Conservation (phyloP, 1,139 yeast species). For the Suhomyces taliae region DNA sequence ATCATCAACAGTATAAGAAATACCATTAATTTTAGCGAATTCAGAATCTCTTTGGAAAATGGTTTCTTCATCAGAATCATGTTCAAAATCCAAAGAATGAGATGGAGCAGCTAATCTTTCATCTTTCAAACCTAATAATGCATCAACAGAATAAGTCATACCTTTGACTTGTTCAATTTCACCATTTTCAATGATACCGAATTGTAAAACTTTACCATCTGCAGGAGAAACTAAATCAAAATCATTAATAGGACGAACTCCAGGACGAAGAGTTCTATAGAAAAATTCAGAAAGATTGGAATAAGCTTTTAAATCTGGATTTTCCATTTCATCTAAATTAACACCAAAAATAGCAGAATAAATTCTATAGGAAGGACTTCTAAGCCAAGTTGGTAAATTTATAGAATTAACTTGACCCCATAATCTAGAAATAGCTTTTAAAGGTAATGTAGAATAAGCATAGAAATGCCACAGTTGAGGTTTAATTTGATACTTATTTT, state of each 20-base stretch:
- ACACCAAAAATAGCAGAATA: conserved; percentile 86
- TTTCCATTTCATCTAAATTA: conserved; percentile 83
- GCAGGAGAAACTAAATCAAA: conserved; percentile 83
- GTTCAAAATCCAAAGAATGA: conserved; percentile 51
- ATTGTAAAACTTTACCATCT: conserved; percentile 86
- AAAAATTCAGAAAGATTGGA: conserved; percentile 87
- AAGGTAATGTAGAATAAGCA: conserved; percentile 86
- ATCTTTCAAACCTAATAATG: conserved; percentile 70
- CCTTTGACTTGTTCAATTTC: conserved; percentile 98
- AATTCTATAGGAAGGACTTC: conserved; percentile 77
- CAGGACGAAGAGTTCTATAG: conserved; percentile 78
- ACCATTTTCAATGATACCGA: conserved; percentile 81
- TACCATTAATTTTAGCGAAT: conserved; percentile 78
- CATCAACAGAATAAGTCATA: conserved; percentile 86
- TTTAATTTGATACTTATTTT: conserved; percentile 48
- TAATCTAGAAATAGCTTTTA: conserved; percentile 84
- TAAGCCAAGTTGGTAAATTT: conserved; percentile 82
- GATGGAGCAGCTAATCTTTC: conserved; percentile 60
- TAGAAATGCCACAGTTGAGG: conserved; percentile 86
- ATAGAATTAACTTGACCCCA: conserved; percentile 94
- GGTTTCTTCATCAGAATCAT: conserved; percentile 43
- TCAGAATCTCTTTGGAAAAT: conserved; percentile 60
- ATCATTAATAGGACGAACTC: conserved; percentile 73
- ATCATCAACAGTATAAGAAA: conserved; percentile 70
- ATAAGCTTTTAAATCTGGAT: conserved; percentile 73